Base-by-base conservation (phyloP, 805 yeast genomes). In the Candida nitratophila region DNA sequence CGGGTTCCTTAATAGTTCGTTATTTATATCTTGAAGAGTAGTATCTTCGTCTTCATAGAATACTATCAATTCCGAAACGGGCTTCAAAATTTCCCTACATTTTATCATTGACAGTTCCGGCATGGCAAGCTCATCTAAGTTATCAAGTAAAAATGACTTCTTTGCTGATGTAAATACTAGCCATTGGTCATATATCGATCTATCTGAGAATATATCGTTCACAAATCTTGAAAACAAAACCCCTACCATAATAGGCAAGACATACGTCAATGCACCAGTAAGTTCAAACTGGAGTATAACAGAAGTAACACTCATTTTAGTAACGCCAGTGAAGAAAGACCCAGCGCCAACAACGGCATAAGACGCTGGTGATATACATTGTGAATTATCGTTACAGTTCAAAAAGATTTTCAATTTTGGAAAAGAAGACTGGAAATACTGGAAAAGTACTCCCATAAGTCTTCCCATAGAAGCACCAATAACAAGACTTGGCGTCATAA, bases 261-360 rank as follows among this genome's bases (percentile, higher is more conserved):
- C 88, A 55, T 87, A 87, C 0, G 85, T 76, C 40, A 88, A 70
- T 0, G 96, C 96, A 22, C 96, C 96, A 0, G 96, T 86, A 34
- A 87, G 65, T 60, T 87, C 96, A 60, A 86, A 84, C 49, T 86
- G 70, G 22, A 88, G 77, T 7, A 87, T 90, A 16, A 86, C 96
- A 8, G 83, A 81, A 37, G 88, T 76, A 49, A 86, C 82, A 4
- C 90, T 86, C 64, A 87, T 74, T 50, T 86, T 78, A 3, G 96
- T 86, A 15, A 83, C 79, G 4, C 95, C 95, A 0, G 93, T 78
- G 51, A 86, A 68, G 44, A 86, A 83, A 1, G 95, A 73, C 0
- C 89, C 95, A 0, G 95, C 88, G 0, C 96, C 96, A 20, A 88
- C 86, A 10, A 87, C 83, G 0, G 95, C 95, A 56, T 87, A 88